Evolutionary conservation across 1,284 basidiomycete species (phyloP), one percentile per base, ranked within the genome.

Genomic region (Malassezia furfur): DNA sequence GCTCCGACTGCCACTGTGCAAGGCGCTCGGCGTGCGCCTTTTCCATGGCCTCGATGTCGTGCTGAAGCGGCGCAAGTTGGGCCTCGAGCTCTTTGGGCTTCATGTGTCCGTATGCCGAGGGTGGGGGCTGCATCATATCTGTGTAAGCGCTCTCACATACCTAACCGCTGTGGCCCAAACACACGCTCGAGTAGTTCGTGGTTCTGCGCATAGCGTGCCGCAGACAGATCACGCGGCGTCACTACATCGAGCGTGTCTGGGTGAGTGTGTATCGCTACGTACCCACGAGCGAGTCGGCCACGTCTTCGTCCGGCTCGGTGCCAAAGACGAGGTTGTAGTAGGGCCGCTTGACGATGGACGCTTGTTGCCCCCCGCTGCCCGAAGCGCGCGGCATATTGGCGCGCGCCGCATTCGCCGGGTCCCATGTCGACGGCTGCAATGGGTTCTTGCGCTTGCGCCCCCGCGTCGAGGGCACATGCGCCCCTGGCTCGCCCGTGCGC

Each of bases 141-240:
- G 36, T 3, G n/a, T 37, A 7, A 37, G 36, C 14, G 36, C 15
- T 17, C 17, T 17, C 19, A n/a, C 58, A 15, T 46, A 63, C 59
- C 59, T 22, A 74, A 64, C 35, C 67, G 52, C 30, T 66, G 53
- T 9, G 69, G 64, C 36, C 71, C 72, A 40, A 74, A 68, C 22
- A 74, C 48, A 41, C 58, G 56, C n/a, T 62, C 63, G 30, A 74
- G 50, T 19, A 70, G 58, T 41, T 68, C 67, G 59, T 74, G 72
- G 41, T 72, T 68, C 46, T 59, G 59, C n/a, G 62, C 64, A 50
- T 70, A 74, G 15, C 72, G 48, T 0, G 70, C 69, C 2, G 64
- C 62, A 22, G 69, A 64, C 8, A 74, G 52, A 47, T 74, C 72
- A 2, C 72, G 48, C 14, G 67, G 64, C 0, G 61, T 62, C 19